A percentile compares a stretch with the other conserved stretches of the same genome.
These are phyloP conservation scores for Cenchrus americanus DNA, from an alignment of 176 grass and related monocot species.

Conservation along the genomic window DNA sequence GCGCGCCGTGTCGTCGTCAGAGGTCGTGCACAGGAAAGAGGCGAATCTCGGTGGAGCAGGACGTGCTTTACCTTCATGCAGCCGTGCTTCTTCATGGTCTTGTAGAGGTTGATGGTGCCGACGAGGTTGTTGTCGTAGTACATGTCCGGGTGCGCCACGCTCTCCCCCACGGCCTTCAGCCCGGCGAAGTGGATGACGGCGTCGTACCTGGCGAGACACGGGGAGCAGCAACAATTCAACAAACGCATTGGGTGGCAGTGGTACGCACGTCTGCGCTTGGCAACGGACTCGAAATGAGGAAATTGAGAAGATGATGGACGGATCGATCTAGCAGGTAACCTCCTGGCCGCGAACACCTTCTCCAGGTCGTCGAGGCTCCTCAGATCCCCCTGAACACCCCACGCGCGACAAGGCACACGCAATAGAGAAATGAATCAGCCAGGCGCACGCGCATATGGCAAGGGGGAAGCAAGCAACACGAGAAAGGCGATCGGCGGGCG, in stretches of 20 bases:
- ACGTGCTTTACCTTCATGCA: constrained; percentile 69
- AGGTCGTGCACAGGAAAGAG: too few relatives aligned
- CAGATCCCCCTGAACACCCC: constrained; percentile 67
- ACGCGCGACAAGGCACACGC: neutral
- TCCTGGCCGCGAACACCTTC: constrained; percentile 64
- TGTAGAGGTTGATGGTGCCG: constrained; percentile 88
- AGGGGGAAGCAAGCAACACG: neutral
- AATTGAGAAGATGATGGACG: neutral
- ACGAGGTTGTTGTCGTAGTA: constrained; percentile 91
- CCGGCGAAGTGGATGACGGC: constrained; percentile 93
- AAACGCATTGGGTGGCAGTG: neutral
- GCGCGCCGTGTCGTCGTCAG: too few relatives aligned
- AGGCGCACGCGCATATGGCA: too few relatives aligned
- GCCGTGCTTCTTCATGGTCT: constrained; percentile 66
- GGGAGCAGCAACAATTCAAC: neutral
- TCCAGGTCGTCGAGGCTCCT: constrained; percentile 73
- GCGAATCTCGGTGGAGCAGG: too few relatives aligned
- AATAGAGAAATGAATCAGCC: neutral
- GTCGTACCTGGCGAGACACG: constrained; percentile 73
- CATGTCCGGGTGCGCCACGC: constrained; percentile 75
- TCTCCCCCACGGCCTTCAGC: constrained; percentile 89
- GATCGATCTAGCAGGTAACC: neutral
- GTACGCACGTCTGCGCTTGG: neutral
- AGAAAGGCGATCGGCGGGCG: neutral
- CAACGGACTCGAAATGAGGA: neutral